These are phyloP conservation scores for Podaxis carcinomalis DNA, from an alignment of 768 basidiomycete genomes.

Conservation along the genomic window DNA sequence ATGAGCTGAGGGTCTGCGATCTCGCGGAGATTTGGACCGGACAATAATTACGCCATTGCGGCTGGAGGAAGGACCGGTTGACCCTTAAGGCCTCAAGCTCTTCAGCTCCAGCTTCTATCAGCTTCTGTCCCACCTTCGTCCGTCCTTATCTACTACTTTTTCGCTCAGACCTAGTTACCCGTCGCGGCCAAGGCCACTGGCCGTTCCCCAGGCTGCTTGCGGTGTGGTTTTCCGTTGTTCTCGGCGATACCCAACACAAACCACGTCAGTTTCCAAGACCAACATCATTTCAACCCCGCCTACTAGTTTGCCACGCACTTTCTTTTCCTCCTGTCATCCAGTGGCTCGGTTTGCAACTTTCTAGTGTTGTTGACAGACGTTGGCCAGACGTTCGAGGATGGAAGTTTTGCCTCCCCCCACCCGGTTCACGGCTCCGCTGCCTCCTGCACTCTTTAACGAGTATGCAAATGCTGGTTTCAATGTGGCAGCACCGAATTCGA, in stretches of 20 bases:
- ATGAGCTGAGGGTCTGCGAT: not conserved
- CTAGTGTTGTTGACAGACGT: not conserved
- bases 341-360: not conserved
- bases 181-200: not conserved
- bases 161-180: not conserved
- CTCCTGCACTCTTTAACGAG: constrained; percentile 2
- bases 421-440: not conserved
- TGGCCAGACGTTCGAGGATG: not conserved
- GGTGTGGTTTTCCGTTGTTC: not conserved
- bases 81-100: not conserved
- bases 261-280: not conserved
- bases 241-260: not conserved
- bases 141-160: not conserved
- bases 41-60: too few relatives aligned
- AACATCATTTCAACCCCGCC: constrained; percentile 1
- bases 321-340: not conserved
- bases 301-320: not conserved
- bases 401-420: constrained; percentile 13
- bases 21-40: not conserved
- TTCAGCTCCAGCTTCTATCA: not conserved
- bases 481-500: not conserved
- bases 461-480: not conserved
- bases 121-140: not conserved
- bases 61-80: not conserved
- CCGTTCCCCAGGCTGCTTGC: not conserved